Base-by-base conservation (phyloP, 768 basidiomycete genomes). In the Phaffia tasmanica region DNA sequence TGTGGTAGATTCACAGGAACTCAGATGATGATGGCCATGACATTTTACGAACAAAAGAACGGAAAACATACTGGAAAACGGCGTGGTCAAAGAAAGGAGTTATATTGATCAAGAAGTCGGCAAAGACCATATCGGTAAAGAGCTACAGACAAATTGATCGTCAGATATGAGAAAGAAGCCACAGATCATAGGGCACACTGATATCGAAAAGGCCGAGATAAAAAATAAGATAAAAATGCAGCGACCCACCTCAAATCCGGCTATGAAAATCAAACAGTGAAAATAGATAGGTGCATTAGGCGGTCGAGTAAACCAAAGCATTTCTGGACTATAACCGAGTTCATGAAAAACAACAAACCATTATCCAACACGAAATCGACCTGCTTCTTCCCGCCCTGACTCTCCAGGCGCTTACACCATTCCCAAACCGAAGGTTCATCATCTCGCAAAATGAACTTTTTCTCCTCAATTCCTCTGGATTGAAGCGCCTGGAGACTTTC, bases 351-450 rank as follows among this genome's bases (percentile, higher is more conserved):
- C 23, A 16, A 68, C 75, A 27, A 68, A 92, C 89, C 84, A 72
- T 99, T 98, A 73, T 99, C 94, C 21, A 99, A 78, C 3, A 98
- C 83, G 63, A 97, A 85, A 75, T 98, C 94, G 8, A 93, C 79
- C 11, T 85, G 78, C 62, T 64, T 63, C 9, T 57, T 58, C 18
- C 74, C 76, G 66, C 75, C 78, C 27, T 53, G 27, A 9, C 61
- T 23, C 63, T 80, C 79, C 46, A 88, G 70, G 7, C 76, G 78
- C 71, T 81, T 82, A 32, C 94, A 71, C 73, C 88, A 80, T 2
- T 81, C 74, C 92, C 92, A 97, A 1, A 83, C 85, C 8, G 76
- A 76, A 23, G 81, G 79, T 73, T 90, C 84, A 72, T 99, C 89
- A 70, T 97, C 87, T 65, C 81, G 83, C 23, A 99, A 79, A 59